Conservation (phyloP, 1,139 yeast genomes). For the Protomyces arabidopsidicola region DNA sequence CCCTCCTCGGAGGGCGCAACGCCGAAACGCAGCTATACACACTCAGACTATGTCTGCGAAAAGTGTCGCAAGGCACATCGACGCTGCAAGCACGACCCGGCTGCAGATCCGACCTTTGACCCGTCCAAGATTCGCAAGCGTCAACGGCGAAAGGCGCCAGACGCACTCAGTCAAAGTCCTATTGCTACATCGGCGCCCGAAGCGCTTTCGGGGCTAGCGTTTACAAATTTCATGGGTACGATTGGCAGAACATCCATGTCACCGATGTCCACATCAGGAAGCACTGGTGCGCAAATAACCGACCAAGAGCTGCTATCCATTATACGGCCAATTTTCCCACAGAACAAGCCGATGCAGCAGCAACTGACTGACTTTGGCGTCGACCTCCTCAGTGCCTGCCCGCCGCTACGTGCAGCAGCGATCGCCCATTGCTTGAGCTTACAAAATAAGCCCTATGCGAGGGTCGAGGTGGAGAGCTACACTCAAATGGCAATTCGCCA, state of each 20-base stretch:
- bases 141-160: background rate
- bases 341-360: too few species aligned
- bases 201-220: too few species aligned
- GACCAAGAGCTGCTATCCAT: too few species aligned
- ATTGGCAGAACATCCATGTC: too few species aligned
- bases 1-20: background rate
- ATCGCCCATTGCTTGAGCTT: background rate
- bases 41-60: slow-evolving; percentile 14
- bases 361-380: too few species aligned
- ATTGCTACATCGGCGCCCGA: too few species aligned
- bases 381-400: too few species aligned
- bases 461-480: background rate
- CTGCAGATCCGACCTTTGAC: background rate
- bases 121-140: background rate
- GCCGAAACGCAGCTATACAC: slow-evolving; percentile 8
- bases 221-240: too few species aligned
- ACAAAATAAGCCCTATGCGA: background rate
- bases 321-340: too few species aligned
- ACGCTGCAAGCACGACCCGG: slow-evolving; percentile 4
- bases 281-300: too few species aligned
- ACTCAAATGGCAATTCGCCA: background rate
- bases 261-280: too few species aligned
- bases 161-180: background rate
- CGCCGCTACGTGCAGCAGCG: background rate
- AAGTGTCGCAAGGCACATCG: slow-evolving; percentile 22